Evolutionary conservation across 75 land plant genomes (phyloP).

Genomic region (Larix kaempferi): DNA sequence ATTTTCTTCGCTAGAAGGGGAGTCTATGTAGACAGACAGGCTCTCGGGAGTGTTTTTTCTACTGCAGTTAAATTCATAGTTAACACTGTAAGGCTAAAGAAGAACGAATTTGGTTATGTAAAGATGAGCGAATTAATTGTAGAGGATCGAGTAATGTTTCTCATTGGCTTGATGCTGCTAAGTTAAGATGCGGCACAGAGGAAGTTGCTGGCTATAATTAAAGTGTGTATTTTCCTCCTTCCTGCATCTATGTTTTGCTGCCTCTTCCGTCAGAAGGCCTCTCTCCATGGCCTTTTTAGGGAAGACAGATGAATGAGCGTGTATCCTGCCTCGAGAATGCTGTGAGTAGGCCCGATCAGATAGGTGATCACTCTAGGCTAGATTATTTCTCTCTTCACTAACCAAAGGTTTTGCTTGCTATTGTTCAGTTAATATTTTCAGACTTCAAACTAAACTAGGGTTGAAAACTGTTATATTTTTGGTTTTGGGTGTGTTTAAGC

Average conservation of each 20-base stretch:
- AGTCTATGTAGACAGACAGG: slow-evolving; percentile 18
- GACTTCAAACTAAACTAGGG: slow-evolving; percentile 10
- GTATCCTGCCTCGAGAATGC: too few species aligned
- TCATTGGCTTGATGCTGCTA: too few species aligned
- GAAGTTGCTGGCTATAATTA: too few species aligned
- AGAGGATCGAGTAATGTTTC: too few species aligned
- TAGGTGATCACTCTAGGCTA: too few species aligned
- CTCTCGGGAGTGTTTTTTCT: slow-evolving; percentile 27
- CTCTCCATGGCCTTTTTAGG: too few species aligned
- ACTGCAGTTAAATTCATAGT: slow-evolving; percentile 17
- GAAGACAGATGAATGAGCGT: too few species aligned
- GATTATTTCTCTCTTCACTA: slow-evolving; percentile 19
- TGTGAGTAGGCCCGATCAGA: too few species aligned
- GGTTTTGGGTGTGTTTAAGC: background rate
- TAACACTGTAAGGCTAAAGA: slow-evolving; percentile 16
- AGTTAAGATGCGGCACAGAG: too few species aligned
- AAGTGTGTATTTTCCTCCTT: too few species aligned
- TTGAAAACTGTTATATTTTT: slow-evolving; percentile 34
- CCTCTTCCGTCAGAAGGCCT: too few species aligned
- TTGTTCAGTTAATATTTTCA: slow-evolving; percentile 20
- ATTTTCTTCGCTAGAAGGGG: slow-evolving; percentile 26
- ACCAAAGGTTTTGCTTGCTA: slow-evolving; percentile 21
- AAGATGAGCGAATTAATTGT: background rate
- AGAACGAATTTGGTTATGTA: background rate
- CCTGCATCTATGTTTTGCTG: too few species aligned